A percentile compares a stretch with the other conserved stretches of the same genome.
Conservation (phyloP, 23 red algal species). For the Gracilaria gracilis region DNA sequence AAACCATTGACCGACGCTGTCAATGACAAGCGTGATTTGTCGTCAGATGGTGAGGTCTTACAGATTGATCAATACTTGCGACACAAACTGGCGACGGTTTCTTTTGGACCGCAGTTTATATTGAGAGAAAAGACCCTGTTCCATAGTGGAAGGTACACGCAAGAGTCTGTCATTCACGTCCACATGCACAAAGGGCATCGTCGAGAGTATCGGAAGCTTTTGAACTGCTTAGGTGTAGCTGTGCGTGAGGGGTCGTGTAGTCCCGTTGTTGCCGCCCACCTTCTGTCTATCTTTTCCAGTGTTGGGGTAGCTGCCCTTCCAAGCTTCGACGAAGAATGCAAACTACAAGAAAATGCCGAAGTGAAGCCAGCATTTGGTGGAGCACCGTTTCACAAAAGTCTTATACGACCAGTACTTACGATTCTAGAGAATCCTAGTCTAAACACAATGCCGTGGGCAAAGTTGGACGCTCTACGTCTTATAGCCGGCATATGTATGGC, state of each 20-base stretch:
- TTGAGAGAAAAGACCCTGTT: conserved; percentile 29
- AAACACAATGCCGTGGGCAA: conserved; percentile 1
- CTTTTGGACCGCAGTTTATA: conserved; percentile 15
- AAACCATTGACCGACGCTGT: conserved; percentile 12
- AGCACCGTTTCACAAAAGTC: neutral
- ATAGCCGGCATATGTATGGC: neutral
- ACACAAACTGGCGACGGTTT: neutral
- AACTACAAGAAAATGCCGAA: neutral
- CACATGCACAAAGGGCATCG: conserved; percentile 14
- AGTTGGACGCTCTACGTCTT: conserved; percentile 7
- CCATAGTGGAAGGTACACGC: conserved; percentile 2
- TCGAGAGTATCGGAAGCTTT: conserved; percentile 4
- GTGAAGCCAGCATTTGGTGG: neutral
- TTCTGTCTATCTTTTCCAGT: conserved; percentile 32
- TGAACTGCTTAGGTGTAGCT: neutral
- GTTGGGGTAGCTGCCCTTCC: conserved; percentile 11
- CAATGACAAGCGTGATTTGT: neutral
- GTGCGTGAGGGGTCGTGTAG: neutral
- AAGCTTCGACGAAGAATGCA: conserved; percentile 5
- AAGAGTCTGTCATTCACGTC: conserved; percentile 29
- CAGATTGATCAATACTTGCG: neutral
- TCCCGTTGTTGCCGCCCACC: conserved; percentile 14
- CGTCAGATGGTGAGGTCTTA: neutral
- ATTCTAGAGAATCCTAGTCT: neutral
- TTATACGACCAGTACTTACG: neutral